Evolutionary conservation across 805 yeast species (phyloP).

Genomic region (Nadsonia fulvescens): DNA sequence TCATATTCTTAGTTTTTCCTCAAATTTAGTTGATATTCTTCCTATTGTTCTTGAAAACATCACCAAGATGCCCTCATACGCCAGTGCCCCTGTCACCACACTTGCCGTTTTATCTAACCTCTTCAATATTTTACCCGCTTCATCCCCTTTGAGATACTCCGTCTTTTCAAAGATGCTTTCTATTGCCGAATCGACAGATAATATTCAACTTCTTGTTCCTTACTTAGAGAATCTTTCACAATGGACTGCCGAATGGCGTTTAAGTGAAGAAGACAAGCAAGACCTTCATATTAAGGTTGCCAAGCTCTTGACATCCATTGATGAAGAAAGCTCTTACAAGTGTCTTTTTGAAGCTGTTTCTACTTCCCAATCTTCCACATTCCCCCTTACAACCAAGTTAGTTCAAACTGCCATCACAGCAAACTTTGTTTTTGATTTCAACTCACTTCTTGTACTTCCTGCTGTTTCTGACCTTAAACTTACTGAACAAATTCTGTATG

Average conservation of each 20-base stretch:
- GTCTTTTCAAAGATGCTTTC: conserved; percentile 19
- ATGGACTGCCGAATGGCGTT: conserved; percentile 23
- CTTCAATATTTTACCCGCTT: conserved; percentile 20
- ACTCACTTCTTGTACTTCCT: conserved; percentile 14
- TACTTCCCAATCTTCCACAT: conserved; percentile 6
- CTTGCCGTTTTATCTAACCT: conserved; percentile 21
- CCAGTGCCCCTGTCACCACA: conserved; percentile 15
- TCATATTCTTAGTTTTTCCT: conserved; percentile 18
- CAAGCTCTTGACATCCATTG: conserved; percentile 9
- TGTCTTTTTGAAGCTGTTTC: conserved; percentile 11
- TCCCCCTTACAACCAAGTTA: conserved; percentile 12
- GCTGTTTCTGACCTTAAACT: conserved; percentile 15
- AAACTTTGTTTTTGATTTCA: conserved; percentile 15
- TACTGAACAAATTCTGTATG: conserved; percentile 11
- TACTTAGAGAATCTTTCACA: conserved; percentile 20
- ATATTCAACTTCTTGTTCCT: conserved; percentile 17
- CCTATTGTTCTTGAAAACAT: conserved; percentile 17
- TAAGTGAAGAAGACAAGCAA: conserved; percentile 12
- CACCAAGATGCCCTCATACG: conserved; percentile 9
- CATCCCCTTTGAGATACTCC: conserved; percentile 14
- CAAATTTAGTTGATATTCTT: conserved; percentile 16
- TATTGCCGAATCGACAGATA: conserved; percentile 18
- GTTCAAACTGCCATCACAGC: conserved; percentile 12
- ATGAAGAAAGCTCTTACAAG: conserved; percentile 10
- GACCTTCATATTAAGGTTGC: conserved; percentile 14